Conservation (phyloP, 106 monocot genomes). For the Agapanthus africanus region DNA sequence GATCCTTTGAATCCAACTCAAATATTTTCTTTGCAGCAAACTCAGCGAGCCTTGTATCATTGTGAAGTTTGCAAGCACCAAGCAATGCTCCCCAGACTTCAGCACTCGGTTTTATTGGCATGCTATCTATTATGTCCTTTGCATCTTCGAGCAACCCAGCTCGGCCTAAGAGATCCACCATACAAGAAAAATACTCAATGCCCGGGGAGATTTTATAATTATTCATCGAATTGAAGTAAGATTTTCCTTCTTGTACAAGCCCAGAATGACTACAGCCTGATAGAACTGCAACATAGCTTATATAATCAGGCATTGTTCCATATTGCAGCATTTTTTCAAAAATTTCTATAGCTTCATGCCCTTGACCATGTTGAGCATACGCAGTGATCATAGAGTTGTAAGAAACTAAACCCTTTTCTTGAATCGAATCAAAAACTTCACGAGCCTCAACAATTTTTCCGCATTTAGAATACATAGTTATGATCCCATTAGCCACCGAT, state of each 20-base stretch:
- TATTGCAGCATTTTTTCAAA: conserved; percentile 59
- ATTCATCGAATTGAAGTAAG: conserved; percentile 65
- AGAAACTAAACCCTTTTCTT: conserved; percentile 70
- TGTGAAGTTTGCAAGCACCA: conserved; percentile 70
- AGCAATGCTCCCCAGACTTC: conserved; percentile 89
- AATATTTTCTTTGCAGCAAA: conserved; percentile 45
- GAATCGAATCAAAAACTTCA: conserved; percentile 50
- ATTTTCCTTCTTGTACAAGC: conserved; percentile 66
- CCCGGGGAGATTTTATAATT: conserved; percentile 48
- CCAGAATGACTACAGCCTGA: conserved; percentile 88
- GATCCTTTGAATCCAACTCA: conserved; percentile 55
- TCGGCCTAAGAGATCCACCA: conserved; percentile 88
- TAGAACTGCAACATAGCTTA: conserved; percentile 76
- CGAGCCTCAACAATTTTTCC: conserved; percentile 66
- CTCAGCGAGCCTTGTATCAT: conserved; percentile 57
- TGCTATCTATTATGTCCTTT: conserved; percentile 53
- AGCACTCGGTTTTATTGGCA: conserved; percentile 52
- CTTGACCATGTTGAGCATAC: conserved; percentile 86
- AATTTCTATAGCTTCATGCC: conserved; percentile 53
- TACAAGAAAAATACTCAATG: conserved; percentile 78
- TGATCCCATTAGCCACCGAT: conserved; percentile 57
- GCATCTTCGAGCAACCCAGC: conserved; percentile 65
- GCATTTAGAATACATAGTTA: conserved; percentile 84
- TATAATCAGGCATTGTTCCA: conserved; percentile 53
- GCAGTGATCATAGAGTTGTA: conserved; percentile 91